Conservation (phyloP, 495 filamentous ascomycete species). For the Aspergillus steynii region DNA sequence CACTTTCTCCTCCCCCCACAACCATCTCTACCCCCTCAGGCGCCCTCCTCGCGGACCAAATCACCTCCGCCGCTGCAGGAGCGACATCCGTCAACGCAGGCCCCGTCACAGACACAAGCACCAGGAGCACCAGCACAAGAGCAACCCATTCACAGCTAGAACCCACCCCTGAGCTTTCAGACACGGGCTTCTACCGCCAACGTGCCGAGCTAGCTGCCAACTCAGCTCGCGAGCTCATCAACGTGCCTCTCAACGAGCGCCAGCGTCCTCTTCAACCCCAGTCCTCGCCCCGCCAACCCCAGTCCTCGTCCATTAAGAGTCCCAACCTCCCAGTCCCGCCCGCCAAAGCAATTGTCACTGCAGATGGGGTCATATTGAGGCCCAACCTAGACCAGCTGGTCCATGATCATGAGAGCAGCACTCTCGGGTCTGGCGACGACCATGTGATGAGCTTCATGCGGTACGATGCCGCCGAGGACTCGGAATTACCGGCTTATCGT, state of each 20-base stretch:
- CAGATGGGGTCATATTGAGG: conserved; percentile 30
- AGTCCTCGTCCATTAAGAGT: not conserved
- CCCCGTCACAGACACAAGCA: not conserved
- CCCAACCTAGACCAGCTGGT: conserved; percentile 29
- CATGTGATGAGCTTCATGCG: conserved; percentile 45
- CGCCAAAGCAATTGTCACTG: conserved; percentile 23
- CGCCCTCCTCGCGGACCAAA: not conserved
- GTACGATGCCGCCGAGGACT: conserved; percentile 16
- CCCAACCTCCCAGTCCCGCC: not conserved
- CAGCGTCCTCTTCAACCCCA: not conserved
- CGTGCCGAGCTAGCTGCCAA: conserved; percentile 31
- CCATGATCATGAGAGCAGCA: not conserved
- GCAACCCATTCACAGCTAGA: conserved; percentile 8
- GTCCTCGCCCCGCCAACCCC: no score
- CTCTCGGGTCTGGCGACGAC: not conserved
- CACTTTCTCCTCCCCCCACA: conserved; percentile 1
- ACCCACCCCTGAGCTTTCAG: conserved; percentile 29
- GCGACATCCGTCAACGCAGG: not conserved
- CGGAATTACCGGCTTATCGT: conserved; percentile 8
- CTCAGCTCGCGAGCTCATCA: conserved; percentile 37
- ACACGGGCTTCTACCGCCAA: conserved; percentile 33
- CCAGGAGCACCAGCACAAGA: not conserved
- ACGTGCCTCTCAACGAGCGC: conserved; percentile 25
- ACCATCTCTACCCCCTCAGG: not conserved
- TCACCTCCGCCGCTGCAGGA: not conserved